These are phyloP conservation scores for Pichia terricola DNA, from an alignment of 1,139 yeast species.

Conservation along the genomic window DNA sequence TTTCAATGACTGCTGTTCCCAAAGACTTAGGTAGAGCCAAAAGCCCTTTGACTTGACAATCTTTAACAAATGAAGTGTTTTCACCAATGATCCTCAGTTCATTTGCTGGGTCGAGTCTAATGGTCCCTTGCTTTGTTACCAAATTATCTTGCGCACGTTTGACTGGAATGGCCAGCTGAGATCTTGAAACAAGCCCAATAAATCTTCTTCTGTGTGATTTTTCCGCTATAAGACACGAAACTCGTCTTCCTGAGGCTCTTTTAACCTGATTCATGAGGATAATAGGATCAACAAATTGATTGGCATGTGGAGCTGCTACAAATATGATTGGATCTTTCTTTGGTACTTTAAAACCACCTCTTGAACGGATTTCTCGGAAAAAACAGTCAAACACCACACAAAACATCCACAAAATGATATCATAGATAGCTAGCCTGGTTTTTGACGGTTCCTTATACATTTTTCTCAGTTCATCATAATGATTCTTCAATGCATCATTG, in stretches of 20 bases:
- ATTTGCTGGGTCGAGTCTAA: constrained; percentile 33
- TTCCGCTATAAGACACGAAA: constrained; percentile 83
- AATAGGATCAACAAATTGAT: constrained; percentile 90
- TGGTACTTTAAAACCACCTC: constrained; percentile 89
- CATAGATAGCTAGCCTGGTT: constrained; percentile 26
- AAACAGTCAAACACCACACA: constrained; percentile 34
- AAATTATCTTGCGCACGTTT: constrained; percentile 85
- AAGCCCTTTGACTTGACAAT: constrained; percentile 59
- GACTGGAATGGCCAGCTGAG: constrained; percentile 81
- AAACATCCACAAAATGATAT: constrained; percentile 29
- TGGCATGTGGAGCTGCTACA: constrained; percentile 97
- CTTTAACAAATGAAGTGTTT: constrained; percentile 54
- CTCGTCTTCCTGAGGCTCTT: constrained; percentile 59
- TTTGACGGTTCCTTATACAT: constrained; percentile 19
- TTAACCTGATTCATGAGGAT: constrained; percentile 76
- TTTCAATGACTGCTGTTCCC: constrained; percentile 67
- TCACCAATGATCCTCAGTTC: constrained; percentile 46
- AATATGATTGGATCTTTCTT: constrained; percentile 78
- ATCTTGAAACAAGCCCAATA: constrained; percentile 67
- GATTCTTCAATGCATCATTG: constrained; percentile 5
- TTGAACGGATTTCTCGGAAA: constrained; percentile 80
- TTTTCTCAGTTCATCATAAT: constrained; percentile 10
- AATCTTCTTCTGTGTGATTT: constrained; percentile 58
- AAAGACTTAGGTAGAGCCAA: constrained; percentile 70
- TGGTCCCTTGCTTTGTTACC: constrained; percentile 24